Conservation (phyloP, 192 early-diverging fungal species). For the Coemansia sp. region DNA sequence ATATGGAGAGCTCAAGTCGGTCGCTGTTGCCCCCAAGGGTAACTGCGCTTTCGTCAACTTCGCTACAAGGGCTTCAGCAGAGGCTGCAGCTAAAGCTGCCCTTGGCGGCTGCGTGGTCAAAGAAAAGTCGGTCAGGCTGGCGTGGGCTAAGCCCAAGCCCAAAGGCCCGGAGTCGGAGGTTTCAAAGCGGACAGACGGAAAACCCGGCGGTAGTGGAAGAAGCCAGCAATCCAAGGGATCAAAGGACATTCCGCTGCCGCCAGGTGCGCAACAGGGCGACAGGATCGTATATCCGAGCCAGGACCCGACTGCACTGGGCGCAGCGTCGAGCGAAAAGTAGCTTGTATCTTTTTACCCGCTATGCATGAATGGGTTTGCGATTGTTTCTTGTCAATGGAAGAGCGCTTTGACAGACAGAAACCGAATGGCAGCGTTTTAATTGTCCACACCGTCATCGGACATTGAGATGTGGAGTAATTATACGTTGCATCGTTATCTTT, state of each 20-base stretch:
- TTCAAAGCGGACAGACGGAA: conserved; percentile 1
- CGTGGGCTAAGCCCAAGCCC: conserved; percentile 82
- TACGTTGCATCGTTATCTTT: no score
- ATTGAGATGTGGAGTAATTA: no score
- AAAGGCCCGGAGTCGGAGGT: conserved; percentile 68
- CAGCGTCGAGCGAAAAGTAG: conserved; percentile 16
- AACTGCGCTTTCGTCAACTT: conserved; percentile 94
- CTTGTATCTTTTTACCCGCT: neutral
- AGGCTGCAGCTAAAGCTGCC: conserved; percentile 75
- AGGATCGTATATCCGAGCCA: conserved; percentile 57
- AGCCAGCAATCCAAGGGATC: conserved; percentile 15
- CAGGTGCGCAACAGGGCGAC: conserved; percentile 16
- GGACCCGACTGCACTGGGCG: conserved; percentile 61
- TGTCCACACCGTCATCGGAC: no score
- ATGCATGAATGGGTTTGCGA: no score
- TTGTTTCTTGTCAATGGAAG: no score
- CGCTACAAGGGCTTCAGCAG: conserved; percentile 76
- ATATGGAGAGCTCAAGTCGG: conserved; percentile 89
- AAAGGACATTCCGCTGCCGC: conserved; percentile 22
- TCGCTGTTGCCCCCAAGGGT: conserved; percentile 77
- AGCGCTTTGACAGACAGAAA: no score
- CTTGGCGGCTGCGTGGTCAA: conserved; percentile 75
- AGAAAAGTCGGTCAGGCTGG: conserved; percentile 69
- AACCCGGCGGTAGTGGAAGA: conserved; percentile 3
- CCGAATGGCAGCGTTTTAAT: no score